Evolutionary conservation across 768 basidiomycete species (phyloP).

Genomic region (Mycena leptocephala): DNA sequence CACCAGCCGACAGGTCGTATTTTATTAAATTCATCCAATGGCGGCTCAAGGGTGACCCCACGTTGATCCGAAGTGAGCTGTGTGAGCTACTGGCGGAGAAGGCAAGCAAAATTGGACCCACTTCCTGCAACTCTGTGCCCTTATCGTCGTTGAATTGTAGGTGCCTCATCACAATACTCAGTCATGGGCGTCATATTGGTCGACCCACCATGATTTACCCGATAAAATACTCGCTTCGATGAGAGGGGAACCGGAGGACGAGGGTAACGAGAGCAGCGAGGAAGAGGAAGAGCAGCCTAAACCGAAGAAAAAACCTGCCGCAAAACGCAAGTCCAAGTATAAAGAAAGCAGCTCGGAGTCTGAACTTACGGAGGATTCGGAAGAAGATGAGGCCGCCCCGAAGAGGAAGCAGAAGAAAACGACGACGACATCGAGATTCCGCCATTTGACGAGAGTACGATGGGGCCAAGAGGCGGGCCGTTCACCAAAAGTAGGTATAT

Average conservation of each 20-base stretch:
- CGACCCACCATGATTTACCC: constrained; percentile 74
- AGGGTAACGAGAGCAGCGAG: constrained; percentile 45
- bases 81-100: constrained; percentile 72
- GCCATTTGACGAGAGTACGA: constrained; percentile 59
- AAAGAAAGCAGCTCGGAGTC: constrained; percentile 52
- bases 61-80: constrained; percentile 67
- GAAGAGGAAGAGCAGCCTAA: constrained; percentile 35
- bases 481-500: constrained; percentile 57
- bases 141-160: constrained; percentile 50
- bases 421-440: constrained; percentile 54
- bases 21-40: constrained; percentile 79
- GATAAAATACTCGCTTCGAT: constrained; percentile 74
- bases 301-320: constrained; percentile 46
- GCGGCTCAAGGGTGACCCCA: constrained; percentile 70
- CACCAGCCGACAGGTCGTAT: constrained; percentile 75
- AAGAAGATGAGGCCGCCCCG: constrained; percentile 43
- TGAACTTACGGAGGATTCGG: constrained; percentile 43
- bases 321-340: constrained; percentile 49
- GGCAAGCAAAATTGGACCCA: constrained; percentile 49
- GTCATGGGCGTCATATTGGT: constrained; percentile 83
- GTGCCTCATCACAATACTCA: constrained; percentile 76
- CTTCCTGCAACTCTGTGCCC: neutral
- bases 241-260: constrained; percentile 43
- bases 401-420: constrained; percentile 48
- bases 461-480: constrained; percentile 67